phyloP scores from a whole-genome alignment of 2,329 filamentous ascomycete species.

The Ophiostoma sp. region DNA sequence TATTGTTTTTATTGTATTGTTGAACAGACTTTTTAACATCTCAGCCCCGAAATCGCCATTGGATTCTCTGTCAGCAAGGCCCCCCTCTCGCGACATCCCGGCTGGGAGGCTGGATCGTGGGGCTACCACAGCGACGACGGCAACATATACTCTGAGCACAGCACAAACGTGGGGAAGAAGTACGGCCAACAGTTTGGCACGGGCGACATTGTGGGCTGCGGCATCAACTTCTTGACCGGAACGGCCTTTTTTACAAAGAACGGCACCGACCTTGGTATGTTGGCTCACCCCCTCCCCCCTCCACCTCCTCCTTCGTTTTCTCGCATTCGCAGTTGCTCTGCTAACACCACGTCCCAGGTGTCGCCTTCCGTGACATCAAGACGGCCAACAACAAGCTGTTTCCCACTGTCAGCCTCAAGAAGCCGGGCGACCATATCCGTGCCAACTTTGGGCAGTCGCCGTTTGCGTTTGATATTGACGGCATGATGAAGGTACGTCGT shows the following conservation, averaged over 20 bases:
- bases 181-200: slow-evolving; percentile 54
- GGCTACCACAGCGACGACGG: slow-evolving; percentile 67
- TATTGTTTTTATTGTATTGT: background rate
- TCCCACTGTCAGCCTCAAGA: slow-evolving; percentile 61
- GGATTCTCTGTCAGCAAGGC: slow-evolving; percentile 55
- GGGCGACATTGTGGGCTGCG: slow-evolving; percentile 58
- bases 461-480: slow-evolving; percentile 89
- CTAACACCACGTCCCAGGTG: slow-evolving; percentile 27
- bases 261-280: slow-evolving; percentile 47
- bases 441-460: slow-evolving; percentile 67
- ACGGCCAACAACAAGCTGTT: slow-evolving; percentile 55
- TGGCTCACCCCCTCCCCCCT: background rate
- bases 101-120: slow-evolving; percentile 64
- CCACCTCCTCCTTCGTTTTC: too few relatives aligned
- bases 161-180: slow-evolving; percentile 45
- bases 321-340: background rate
- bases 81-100: slow-evolving; percentile 52
- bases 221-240: slow-evolving; percentile 59
- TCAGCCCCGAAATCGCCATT: slow-evolving; percentile 56
- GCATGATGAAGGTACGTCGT: slow-evolving; percentile 63
- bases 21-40: background rate
- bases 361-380: slow-evolving; percentile 62
- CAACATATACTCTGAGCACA: slow-evolving; percentile 53
- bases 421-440: slow-evolving; percentile 54
- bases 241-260: slow-evolving; percentile 67